Evolutionary conservation across 1,284 basidiomycete species (phyloP).

Genomic region (Pisolithus thermaeus): DNA sequence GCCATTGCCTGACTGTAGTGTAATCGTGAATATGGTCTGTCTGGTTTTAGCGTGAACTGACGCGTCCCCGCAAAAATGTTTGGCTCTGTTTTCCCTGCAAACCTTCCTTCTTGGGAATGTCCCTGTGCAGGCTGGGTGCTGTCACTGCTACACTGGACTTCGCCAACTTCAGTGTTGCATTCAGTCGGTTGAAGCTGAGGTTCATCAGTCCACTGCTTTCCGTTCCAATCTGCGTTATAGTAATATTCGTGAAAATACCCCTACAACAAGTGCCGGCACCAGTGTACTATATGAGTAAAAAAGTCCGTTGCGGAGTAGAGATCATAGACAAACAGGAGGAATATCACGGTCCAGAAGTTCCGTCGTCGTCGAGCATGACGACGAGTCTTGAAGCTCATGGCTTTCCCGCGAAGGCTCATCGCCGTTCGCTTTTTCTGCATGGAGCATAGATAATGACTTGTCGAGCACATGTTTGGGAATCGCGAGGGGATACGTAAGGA

Average conservation of each 20-base stretch:
- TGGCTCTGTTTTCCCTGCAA: conserved; percentile 33
- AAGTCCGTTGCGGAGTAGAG: conserved; percentile 28
- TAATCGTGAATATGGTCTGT: conserved; percentile 30
- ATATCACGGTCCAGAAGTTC: conserved; percentile 29
- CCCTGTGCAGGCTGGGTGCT: conserved; percentile 12
- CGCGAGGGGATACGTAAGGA: conserved; percentile 41
- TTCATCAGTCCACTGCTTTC: conserved; percentile 11
- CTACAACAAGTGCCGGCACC: conserved; percentile 41
- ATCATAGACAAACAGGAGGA: conserved; percentile 48
- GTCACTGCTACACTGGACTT: neutral
- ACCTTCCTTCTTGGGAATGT: conserved; percentile 16
- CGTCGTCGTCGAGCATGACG: conserved; percentile 21
- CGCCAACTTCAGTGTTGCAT: neutral
- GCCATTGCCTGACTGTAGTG: conserved; percentile 50
- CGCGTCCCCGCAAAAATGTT: conserved; percentile 51
- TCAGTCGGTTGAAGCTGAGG: conserved; percentile 1
- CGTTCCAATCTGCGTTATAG: conserved; percentile 28
- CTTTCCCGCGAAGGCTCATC: conserved; percentile 27
- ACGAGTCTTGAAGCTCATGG: conserved; percentile 21
- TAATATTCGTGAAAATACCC: conserved; percentile 35
- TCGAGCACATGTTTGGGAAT: conserved; percentile 36
- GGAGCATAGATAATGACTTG: conserved; percentile 29
- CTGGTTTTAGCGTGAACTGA: conserved; percentile 45
- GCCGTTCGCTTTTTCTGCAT: conserved; percentile 26
- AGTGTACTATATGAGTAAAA: conserved; percentile 42